Evolutionary conservation across 805 yeast genomes (phyloP).

Genomic region (Candida rishiriensis): DNA sequence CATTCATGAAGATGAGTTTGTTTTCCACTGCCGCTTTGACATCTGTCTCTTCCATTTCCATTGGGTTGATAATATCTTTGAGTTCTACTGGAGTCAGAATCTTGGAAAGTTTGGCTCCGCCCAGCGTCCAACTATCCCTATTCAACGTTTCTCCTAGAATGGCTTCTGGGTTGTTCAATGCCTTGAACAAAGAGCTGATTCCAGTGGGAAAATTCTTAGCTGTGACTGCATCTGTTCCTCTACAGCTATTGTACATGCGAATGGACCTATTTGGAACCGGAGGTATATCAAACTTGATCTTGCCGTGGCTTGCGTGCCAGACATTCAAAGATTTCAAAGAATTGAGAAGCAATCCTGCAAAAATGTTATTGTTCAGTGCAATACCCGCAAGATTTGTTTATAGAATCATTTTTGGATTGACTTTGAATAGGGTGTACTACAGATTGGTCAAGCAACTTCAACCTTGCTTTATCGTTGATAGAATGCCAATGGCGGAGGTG

Average conservation of each 20-base stretch:
- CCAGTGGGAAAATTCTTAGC: slow-evolving; percentile 20
- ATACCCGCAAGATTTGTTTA: slow-evolving; percentile 15
- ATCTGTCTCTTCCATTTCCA: slow-evolving; percentile 18
- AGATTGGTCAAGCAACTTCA: slow-evolving; percentile 29
- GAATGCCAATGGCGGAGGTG: slow-evolving; percentile 27
- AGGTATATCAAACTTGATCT: slow-evolving; percentile 7
- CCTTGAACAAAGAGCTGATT: slow-evolving; percentile 16
- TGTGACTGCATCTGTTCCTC: slow-evolving; percentile 28
- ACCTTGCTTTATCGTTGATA: slow-evolving; percentile 33
- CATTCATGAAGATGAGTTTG: slow-evolving; percentile 17
- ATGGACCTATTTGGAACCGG: slow-evolving; percentile 7
- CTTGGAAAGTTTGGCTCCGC: slow-evolving; percentile 27
- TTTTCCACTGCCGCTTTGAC: slow-evolving; percentile 15
- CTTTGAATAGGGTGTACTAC: slow-evolving; percentile 33
- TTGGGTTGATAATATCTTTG: slow-evolving; percentile 18
- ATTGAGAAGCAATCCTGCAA: slow-evolving; percentile 10
- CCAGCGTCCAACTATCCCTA: slow-evolving; percentile 27
- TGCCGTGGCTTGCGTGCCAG: slow-evolving; percentile 12
- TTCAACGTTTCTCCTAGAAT: slow-evolving; percentile 20
- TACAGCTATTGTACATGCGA: slow-evolving; percentile 24
- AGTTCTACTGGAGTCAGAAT: slow-evolving; percentile 28
- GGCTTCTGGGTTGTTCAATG: slow-evolving; percentile 9
- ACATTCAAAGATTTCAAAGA: slow-evolving; percentile 7
- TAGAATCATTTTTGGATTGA: slow-evolving; percentile 19
- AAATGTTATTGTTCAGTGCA: slow-evolving; percentile 12